phyloP scores from a whole-genome alignment of 306 rosid species.

The Cucumis melo region DNA sequence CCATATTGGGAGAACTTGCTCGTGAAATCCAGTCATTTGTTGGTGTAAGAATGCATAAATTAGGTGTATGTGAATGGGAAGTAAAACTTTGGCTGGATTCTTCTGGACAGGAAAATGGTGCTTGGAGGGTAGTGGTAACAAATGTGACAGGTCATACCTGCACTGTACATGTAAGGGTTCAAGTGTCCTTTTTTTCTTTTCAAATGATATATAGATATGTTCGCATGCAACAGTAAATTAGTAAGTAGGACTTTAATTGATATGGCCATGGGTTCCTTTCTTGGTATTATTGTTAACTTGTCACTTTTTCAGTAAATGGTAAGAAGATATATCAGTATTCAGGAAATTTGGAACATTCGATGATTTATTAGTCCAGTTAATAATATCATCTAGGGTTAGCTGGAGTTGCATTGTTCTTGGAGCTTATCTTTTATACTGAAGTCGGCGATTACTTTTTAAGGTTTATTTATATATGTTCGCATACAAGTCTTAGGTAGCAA shows the following conservation, averaged over 20 bases:
- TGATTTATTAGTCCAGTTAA: background rate
- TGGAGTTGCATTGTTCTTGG: background rate
- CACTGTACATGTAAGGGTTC: constrained; percentile 64
- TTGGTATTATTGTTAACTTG: background rate
- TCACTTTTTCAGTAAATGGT: background rate
- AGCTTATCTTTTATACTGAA: background rate
- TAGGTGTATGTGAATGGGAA: constrained; percentile 94
- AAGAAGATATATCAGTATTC: background rate
- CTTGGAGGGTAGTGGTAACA: constrained; percentile 91
- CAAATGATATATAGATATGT: background rate
- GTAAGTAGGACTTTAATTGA: background rate
- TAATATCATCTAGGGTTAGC: background rate
- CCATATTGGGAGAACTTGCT: constrained; percentile 55
- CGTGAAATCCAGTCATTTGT: constrained; percentile 60
- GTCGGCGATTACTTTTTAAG: background rate
- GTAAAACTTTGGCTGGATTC: constrained; percentile 82
- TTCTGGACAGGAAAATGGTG: constrained; percentile 62
- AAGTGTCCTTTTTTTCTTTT: background rate
- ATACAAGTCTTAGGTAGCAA: background rate
- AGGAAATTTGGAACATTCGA: background rate
- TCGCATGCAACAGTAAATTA: background rate
- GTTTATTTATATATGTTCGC: background rate
- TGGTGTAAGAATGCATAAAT: constrained; percentile 94
- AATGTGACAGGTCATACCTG: constrained; percentile 96
- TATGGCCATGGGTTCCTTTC: background rate